Base-by-base conservation (phyloP, 768 basidiomycete species). In the Ramaria rubella region DNA sequence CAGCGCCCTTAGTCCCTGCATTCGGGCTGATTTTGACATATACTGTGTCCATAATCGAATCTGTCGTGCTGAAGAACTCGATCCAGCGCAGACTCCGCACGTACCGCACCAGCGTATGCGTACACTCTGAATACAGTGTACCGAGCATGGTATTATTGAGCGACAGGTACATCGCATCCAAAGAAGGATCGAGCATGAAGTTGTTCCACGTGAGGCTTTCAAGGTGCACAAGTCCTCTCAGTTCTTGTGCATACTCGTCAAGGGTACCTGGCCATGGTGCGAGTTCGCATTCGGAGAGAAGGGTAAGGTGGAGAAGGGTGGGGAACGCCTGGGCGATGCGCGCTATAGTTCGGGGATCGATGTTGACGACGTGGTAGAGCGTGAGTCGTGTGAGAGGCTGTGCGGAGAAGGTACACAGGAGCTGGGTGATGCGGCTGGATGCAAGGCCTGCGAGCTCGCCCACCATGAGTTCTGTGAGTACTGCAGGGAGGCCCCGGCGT, bases 201-300 rank as follows among this genome's bases (percentile, higher is more conserved):
- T 56, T 56, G 19, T 56, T 56, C 55, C 55, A 56, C 24, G 44
- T 45, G 21, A 56, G 33, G 26, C 33, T 46, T 4, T 46, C 55
- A 7, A 56, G 43, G 44, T 48, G 46, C n/a, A 45, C 26, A 12
- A 56, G 33, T 4, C 43, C 30, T 7, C 17, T 27, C 11, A 56
- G n/a, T 8, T 19, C 33, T 31, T 45, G 40, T 3, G 55, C 45
- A 24, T 46, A 56, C 15, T 26, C 24, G 21, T 56, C 55, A 12
- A 56, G 44, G 8, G 29, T 19, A 31, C 53, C 53, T 26, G 40
- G 55, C 55, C 55, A 56, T 19, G 55, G 55, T 34, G 21, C 55
- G 21, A 56, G 55, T 15, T 49, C 55, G 55, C 43, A 26, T 46
- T 56, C 55, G 42, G 55, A 48, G 19, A 56, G 33, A 29, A 56